Evolutionary conservation across 164 flowering plant genomes (phyloP), one percentile per base, ranked within the genome.

Genomic region (Nymphaea colorata): DNA sequence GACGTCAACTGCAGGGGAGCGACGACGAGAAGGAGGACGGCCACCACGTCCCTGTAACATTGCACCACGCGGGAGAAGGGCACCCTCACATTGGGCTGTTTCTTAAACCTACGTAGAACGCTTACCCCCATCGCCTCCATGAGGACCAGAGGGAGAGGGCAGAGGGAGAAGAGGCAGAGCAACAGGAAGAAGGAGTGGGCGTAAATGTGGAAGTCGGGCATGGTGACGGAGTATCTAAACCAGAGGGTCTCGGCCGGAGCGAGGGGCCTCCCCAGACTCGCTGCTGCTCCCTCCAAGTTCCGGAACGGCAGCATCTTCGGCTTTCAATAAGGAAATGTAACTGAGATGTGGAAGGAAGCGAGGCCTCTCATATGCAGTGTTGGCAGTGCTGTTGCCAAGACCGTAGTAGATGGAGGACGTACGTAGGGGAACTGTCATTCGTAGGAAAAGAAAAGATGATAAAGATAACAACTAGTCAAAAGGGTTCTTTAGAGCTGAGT

Each of bases 1-100:
- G 97, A 89, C n/a, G 85, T 76, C 67, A 94, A 83, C 68, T 94
- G 96, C 3, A 91, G 82, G 57, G 97, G 97, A 6, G 93, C 96
- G 2, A 91, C 87, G 18, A 83, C 85, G 64, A 83, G 69, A 18
- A 88, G 62, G 66, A 91, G 91, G 77, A 74, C 79, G 15, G 65
- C 15, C 85, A 89, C 79, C 7, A 88, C 96, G 18, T 83, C 84
- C 76, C 77, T 88, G 73, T 89, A 91, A 76, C 98, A 93, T 41
- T 67, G 62, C 43, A 83, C 41, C 70, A 84, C 76, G 18, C 84
- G 85, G 4, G 70, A 3, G 0, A 71, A 51, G 0, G 91, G 70
- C 47, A 80, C 44, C 66, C 73, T 76, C 3, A 84, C 87, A 61
- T 88, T 91, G 64, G 96, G 93, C 77, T 93, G 98, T 72, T 91